A percentile compares a stretch with the other conserved stretches of the same genome.
phyloP scores from a whole-genome alignment of 306 rosid genomes.

The Medicago arabica region DNA sequence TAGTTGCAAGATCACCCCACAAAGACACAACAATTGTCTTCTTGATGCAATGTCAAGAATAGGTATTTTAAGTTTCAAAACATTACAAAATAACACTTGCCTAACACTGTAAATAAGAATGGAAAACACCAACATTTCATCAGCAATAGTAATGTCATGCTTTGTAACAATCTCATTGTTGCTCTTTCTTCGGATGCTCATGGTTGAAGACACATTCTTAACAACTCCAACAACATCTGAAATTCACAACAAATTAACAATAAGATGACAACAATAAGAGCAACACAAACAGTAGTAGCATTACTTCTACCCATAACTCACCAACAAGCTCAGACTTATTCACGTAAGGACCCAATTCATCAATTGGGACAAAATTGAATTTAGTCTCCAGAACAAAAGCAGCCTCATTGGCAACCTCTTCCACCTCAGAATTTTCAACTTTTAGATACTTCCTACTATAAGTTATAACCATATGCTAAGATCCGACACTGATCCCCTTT shows the following conservation, averaged over 20 bases:
- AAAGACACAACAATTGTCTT: slow-evolving; percentile 87
- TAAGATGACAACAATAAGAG: not conserved
- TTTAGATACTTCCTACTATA: no score
- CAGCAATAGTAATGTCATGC: slow-evolving; percentile 95
- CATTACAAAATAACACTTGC: not conserved
- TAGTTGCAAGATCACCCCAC: slow-evolving; percentile 94
- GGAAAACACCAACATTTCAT: slow-evolving; percentile 66
- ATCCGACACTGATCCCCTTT: not conserved
- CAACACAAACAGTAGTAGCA: not conserved
- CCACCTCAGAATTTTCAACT: slow-evolving; percentile 92
- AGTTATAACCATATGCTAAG: no score
- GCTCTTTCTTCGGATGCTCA: slow-evolving; percentile 85
- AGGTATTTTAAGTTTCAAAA: no score
- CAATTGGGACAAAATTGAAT: slow-evolving; percentile 80
- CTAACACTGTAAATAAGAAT: not conserved
- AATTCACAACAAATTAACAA: not conserved
- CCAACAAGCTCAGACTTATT: slow-evolving; percentile 80
- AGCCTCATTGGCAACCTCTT: slow-evolving; percentile 73
- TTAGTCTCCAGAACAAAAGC: slow-evolving; percentile 78
- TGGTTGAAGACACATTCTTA: slow-evolving; percentile 80
- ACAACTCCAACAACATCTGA: slow-evolving; percentile 92
- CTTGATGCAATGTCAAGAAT: slow-evolving; percentile 57
- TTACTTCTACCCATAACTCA: slow-evolving; percentile 45
- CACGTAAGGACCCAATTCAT: slow-evolving; percentile 83
- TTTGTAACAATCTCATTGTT: slow-evolving; percentile 82